Percentiles rank a stretch among this genome's conserved stretches.
Conservation (phyloP, 192 early-diverging fungal genomes). For the Martensiomyces pterosporus region DNA sequence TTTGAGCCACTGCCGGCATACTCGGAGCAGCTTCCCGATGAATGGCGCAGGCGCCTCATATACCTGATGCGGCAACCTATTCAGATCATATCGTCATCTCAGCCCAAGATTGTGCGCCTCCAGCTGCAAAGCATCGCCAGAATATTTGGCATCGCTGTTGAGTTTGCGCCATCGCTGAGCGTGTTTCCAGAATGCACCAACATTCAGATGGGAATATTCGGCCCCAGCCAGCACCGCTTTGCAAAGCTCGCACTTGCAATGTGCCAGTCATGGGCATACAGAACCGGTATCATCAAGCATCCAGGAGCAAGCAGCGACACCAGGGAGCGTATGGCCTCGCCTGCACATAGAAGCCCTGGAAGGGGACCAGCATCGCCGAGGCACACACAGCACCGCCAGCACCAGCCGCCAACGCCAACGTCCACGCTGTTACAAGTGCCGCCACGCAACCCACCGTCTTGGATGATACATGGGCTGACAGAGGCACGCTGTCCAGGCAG, state of each 20-base stretch:
- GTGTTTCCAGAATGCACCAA: slow-evolving; percentile 18
- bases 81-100: slow-evolving; percentile 29
- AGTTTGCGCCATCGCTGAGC: slow-evolving; percentile 22
- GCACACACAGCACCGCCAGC: too few relatives aligned
- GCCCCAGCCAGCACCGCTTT: slow-evolving; percentile 25
- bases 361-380: too few relatives aligned
- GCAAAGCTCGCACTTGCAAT: slow-evolving; percentile 35
- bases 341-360: too few relatives aligned
- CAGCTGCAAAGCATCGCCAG: slow-evolving; percentile 30
- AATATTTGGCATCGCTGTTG: slow-evolving; percentile 25
- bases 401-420: slow-evolving; percentile 18
- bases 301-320: too few relatives aligned
- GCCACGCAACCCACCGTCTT: slow-evolving; percentile 24
- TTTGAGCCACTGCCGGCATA: slow-evolving; percentile 35
- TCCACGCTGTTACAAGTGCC: slow-evolving; percentile 11
- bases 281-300: slow-evolving; percentile 19
- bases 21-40: slow-evolving; percentile 19
- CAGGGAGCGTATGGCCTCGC: too few relatives aligned
- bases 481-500: slow-evolving; percentile 18
- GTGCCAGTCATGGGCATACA: slow-evolving; percentile 36
- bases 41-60: slow-evolving; percentile 26
- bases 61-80: slow-evolving; percentile 27
- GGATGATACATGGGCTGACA: slow-evolving; percentile 42
- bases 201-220: slow-evolving; percentile 26
- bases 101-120: slow-evolving; percentile 34